Evolutionary conservation across 208 protist species (phyloP).

Genomic region (Trypanosoma mega): DNA sequence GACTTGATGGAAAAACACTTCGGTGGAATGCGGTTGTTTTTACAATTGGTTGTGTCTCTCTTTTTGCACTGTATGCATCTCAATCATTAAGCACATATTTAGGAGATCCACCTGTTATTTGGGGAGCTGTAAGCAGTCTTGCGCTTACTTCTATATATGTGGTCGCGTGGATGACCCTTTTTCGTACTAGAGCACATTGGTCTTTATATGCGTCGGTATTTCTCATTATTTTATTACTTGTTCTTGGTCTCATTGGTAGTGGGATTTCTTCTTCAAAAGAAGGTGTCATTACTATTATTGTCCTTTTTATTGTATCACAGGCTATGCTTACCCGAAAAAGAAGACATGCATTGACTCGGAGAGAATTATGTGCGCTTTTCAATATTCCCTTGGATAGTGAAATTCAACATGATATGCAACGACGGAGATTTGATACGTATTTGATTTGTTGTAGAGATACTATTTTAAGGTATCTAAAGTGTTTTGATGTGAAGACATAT

Average conservation of each 20-base stretch:
- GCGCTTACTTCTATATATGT: slow-evolving; percentile 61
- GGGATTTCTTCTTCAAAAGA: slow-evolving; percentile 36
- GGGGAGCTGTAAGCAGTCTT: slow-evolving; percentile 58
- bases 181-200: slow-evolving; percentile 70
- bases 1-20: slow-evolving; percentile 70
- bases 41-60: slow-evolving; percentile 69
- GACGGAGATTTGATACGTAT: slow-evolving; percentile 56
- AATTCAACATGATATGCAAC: slow-evolving; percentile 31
- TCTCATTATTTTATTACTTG: slow-evolving; percentile 51
- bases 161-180: slow-evolving; percentile 68
- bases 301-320: slow-evolving; percentile 66
- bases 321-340: slow-evolving; percentile 79
- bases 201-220: slow-evolving; percentile 49
- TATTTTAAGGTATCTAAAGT: slow-evolving; percentile 65
- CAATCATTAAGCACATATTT: slow-evolving; percentile 55
- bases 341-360: slow-evolving; percentile 54
- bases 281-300: slow-evolving; percentile 33
- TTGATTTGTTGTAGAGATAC: slow-evolving; percentile 78
- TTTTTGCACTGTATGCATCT: slow-evolving; percentile 71
- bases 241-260: slow-evolving; percentile 48
- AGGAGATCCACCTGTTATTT: slow-evolving; percentile 49
- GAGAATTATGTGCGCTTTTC: slow-evolving; percentile 46
- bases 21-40: slow-evolving; percentile 75
- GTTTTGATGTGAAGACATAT: slow-evolving; percentile 60
- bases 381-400: slow-evolving; percentile 24